Evolutionary conservation across 2,329 filamentous ascomycete species (phyloP).

Genomic region (Fusarium setosum): DNA sequence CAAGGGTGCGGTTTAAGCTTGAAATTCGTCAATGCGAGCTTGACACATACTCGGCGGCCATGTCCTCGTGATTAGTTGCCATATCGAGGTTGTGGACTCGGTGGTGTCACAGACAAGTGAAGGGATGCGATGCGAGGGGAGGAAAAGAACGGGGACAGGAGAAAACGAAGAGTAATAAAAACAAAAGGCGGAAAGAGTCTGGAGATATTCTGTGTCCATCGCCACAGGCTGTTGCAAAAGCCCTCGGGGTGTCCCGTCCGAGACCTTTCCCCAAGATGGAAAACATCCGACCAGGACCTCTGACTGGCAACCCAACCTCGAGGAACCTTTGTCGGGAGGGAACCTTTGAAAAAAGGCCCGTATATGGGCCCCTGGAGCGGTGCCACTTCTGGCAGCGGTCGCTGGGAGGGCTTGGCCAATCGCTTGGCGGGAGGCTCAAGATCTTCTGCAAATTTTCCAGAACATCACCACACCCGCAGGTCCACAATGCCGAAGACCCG

Average conservation of each 20-base stretch:
- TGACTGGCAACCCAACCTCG: background rate
- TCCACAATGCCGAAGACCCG: constrained; percentile 39
- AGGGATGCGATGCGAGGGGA: background rate
- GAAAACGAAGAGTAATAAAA: background rate
- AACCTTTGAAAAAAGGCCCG: constrained; percentile 33
- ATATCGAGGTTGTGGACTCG: constrained; percentile 35
- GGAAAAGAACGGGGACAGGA: background rate
- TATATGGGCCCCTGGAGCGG: constrained; percentile 19
- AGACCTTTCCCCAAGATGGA: constrained; percentile 25
- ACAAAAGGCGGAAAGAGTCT: background rate
- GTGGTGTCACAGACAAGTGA: background rate
- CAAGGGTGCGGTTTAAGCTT: constrained; percentile 1
- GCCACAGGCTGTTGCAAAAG: background rate
- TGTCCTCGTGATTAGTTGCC: constrained; percentile 49
- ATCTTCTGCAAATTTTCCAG: constrained; percentile 37
- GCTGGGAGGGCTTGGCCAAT: constrained; percentile 20
- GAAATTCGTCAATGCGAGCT: background rate
- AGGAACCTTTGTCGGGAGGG: constrained; percentile 33
- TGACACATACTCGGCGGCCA: constrained; percentile 46
- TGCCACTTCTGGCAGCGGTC: background rate
- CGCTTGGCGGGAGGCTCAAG: constrained; percentile 12
- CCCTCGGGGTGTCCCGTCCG: no score
- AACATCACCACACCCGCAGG: constrained; percentile 35
- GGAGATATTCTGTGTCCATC: constrained; percentile 6
- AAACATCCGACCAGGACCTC: constrained; percentile 31